Conservation (phyloP, 2,329 filamentous ascomycete genomes). For the Cucurbitaria berberidis region DNA sequence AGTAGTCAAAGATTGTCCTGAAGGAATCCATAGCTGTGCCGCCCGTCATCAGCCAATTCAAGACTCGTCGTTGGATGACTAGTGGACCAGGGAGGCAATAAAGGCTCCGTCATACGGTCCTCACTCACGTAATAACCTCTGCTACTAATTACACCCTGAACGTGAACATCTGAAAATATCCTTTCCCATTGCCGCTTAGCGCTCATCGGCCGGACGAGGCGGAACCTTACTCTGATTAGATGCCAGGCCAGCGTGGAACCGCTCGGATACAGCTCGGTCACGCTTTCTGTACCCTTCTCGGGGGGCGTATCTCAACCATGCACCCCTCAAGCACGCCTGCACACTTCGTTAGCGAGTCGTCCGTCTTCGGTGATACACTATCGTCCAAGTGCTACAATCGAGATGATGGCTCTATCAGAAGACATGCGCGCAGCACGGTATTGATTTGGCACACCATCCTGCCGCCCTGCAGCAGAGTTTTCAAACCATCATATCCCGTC, state of each 20-base stretch:
- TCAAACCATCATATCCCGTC: slow-evolving; percentile 19
- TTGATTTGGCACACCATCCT: slow-evolving; percentile 8
- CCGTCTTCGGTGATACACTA: slow-evolving; percentile 10
- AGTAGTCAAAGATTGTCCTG: slow-evolving; percentile 26
- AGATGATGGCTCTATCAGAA: slow-evolving; percentile 18
- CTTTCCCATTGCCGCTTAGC: slow-evolving; percentile 13
- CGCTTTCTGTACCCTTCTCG: slow-evolving; percentile 13
- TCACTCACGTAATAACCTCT: slow-evolving; percentile 21
- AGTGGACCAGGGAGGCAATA: slow-evolving; percentile 17
- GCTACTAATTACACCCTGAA: slow-evolving; percentile 6
- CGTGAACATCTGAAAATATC: slow-evolving; percentile 6
- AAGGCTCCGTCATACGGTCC: slow-evolving; percentile 14
- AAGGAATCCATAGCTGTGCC: slow-evolving; percentile 30
- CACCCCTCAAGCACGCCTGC: slow-evolving; percentile 13
- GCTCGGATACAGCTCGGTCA: slow-evolving; percentile 12
- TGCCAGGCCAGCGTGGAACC: slow-evolving; percentile 3
- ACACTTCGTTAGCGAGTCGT: slow-evolving; percentile 9
- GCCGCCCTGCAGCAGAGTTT: slow-evolving; percentile 22
- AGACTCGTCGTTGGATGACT: slow-evolving; percentile 10
- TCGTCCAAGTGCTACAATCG: slow-evolving; percentile 13
- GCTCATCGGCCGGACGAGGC: background rate
- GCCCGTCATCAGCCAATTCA: slow-evolving; percentile 32
- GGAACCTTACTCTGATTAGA: too few species aligned
- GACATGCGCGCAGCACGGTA: slow-evolving; percentile 13
- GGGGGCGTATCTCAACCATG: slow-evolving; percentile 21